Evolutionary conservation across 2,329 filamentous ascomycete genomes (phyloP).

Genomic region (Diaporthe velutina): DNA sequence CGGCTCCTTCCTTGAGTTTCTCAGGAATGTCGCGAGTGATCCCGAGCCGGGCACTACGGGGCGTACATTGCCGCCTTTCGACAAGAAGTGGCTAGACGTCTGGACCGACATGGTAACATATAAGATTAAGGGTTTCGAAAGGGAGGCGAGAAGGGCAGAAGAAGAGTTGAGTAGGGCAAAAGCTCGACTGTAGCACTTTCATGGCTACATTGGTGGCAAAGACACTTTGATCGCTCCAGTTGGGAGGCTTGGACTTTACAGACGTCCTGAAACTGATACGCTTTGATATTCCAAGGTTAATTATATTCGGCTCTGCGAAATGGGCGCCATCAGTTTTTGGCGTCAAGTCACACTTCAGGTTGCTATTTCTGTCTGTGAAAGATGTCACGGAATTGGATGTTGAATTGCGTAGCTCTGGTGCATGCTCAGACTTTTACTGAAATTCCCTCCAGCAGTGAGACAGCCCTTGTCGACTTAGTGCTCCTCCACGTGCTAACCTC

Average conservation of each 20-base stretch:
- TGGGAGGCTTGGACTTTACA: not conserved
- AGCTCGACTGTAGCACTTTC: conserved; percentile 42
- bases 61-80: conserved; percentile 56
- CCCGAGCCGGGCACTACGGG: conserved; percentile 53
- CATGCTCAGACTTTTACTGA: not conserved
- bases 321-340: no score
- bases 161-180: conserved; percentile 40
- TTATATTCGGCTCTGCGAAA: no score
- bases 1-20: conserved; percentile 53
- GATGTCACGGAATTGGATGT: no score
- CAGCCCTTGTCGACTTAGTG: not conserved
- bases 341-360: no score
- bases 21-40: conserved; percentile 56
- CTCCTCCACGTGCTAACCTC: not conserved
- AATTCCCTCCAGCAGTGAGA: not conserved
- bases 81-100: conserved; percentile 52
- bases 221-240: not conserved
- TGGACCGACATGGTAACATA: conserved; percentile 48
- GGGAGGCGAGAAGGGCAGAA: conserved; percentile 47
- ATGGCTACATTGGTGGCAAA: not conserved
- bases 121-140: conserved; percentile 48
- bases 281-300: no score
- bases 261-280: not conserved
- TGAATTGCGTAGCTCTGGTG: no score
- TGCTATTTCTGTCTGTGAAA: no score